Evolutionary conservation across 768 basidiomycete genomes (phyloP).

Genomic region (Lentinula boryana): DNA sequence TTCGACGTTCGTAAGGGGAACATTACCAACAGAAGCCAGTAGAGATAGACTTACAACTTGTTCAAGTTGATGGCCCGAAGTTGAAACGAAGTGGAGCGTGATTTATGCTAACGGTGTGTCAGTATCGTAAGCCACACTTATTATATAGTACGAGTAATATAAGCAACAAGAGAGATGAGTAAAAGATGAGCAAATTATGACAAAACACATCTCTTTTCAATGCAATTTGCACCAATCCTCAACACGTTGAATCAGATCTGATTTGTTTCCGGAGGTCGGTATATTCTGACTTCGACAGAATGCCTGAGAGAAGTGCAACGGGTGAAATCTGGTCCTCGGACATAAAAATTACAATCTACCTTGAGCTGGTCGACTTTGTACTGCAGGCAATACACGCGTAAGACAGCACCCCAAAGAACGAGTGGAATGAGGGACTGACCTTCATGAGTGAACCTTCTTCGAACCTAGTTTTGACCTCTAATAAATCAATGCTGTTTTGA

Average conservation of each 20-base stretch:
- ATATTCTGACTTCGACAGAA: conserved; percentile 41
- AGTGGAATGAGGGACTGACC: conserved; percentile 34
- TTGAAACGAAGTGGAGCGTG: no score
- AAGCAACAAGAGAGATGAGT: no score
- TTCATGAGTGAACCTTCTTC: conserved; percentile 57
- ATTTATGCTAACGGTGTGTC: no score
- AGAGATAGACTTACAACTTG: no score
- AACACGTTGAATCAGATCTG: conserved; percentile 63
- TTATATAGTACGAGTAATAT: no score
- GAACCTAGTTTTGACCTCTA: conserved; percentile 66
- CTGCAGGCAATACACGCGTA: conserved; percentile 29
- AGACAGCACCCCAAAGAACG: background rate
- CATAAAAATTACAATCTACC: conserved; percentile 31
- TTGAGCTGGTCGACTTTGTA: conserved; percentile 75
- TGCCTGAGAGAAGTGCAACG: conserved; percentile 21
- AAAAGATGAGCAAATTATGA: background rate
- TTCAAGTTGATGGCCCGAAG: no score
- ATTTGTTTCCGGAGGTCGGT: conserved; percentile 63
- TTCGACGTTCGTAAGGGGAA: no score
- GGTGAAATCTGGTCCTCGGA: conserved; percentile 50
- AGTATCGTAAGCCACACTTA: no score
- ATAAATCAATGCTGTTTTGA: conserved; percentile 63
- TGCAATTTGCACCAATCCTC: conserved; percentile 31
- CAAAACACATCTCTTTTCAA: background rate
- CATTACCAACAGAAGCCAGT: no score